Base-by-base conservation (phyloP, 352 stramenopile genomes). In the Phytophthora fragariae region DNA sequence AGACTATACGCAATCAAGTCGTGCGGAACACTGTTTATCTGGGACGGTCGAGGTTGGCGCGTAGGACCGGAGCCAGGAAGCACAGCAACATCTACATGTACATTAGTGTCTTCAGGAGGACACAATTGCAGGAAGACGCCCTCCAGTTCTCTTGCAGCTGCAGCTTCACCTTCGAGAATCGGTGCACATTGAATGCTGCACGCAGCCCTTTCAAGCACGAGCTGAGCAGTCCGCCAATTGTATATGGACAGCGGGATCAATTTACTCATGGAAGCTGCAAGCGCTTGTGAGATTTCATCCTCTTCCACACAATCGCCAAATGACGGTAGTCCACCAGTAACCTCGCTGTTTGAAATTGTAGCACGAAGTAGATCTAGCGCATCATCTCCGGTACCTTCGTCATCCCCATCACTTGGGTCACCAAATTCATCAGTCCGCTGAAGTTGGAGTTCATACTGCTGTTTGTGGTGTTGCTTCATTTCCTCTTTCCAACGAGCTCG, bases 221-320 rank as follows among this genome's bases (percentile, higher is more conserved):
- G 79, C 68, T 93, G 87, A 10, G 82, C 67, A n/a, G 66, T 75
- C 5, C 80, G 79, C 90, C 90, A 97, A 69, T 95, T 95, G 17
- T 78, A 71, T 35, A 90, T 82, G 12, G 88, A 92, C 8, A 95
- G 63, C 19, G 82, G 73, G 14, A 94, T 63, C 0, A 95, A 69
- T 29, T 85, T 84, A 44, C 71, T 68, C 5, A 92, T 54, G 4
- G 87, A 94, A 46, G 78, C 67, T 41, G 79, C 62, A 3, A 97
- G 72, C 21, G 76, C 72, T 29, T 53, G 72, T 14, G 84, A 90
- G 14, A 97, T 83, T 69, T 94, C 90, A 64, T 97, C 90, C n/a
- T 94, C 81, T 69, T 94, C 88, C 5, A 93, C 9, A 24, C 75
- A 79, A 0, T 78, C 39, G 7, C 83, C 84, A 69, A 92, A 95